These are phyloP conservation scores for Lunasporangiospora selenospora DNA, from an alignment of 192 early-diverging fungal genomes.

Conservation along the genomic window DNA sequence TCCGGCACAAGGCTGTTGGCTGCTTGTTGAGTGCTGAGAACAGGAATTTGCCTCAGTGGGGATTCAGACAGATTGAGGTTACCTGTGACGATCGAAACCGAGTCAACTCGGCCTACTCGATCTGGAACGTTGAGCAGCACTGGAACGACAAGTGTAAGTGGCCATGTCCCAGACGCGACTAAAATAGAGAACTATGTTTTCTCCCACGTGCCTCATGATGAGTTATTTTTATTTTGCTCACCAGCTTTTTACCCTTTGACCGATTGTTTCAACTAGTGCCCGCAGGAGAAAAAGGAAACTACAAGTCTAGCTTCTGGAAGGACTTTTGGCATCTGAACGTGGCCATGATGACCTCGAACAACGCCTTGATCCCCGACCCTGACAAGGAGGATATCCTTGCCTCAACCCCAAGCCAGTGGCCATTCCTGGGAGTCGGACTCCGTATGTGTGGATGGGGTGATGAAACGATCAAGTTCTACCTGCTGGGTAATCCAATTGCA, in stretches of 20 bases:
- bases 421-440: slow-evolving; percentile 82
- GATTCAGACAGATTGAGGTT: slow-evolving; percentile 93
- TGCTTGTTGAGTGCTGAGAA: slow-evolving; percentile 83
- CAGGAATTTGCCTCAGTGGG: slow-evolving; percentile 93
- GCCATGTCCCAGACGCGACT: slow-evolving; percentile 1
- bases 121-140: slow-evolving; percentile 97
- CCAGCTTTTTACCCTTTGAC: not conserved
- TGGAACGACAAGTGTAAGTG: slow-evolving; percentile 72
- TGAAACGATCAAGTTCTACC: slow-evolving; percentile 83
- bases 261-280: slow-evolving; percentile 70
- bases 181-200: too few species aligned
- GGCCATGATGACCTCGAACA: slow-evolving; percentile 97
- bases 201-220: too few species aligned
- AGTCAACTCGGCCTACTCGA: slow-evolving; percentile 64
- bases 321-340: slow-evolving; percentile 92
- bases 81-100: slow-evolving; percentile 78
- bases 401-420: slow-evolving; percentile 90
- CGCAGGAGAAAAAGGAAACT: slow-evolving; percentile 64
- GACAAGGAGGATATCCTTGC: slow-evolving; percentile 89
- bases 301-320: slow-evolving; percentile 78
- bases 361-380: slow-evolving; percentile 89
- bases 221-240: not conserved
- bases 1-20: slow-evolving; percentile 72
- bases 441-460: slow-evolving; percentile 96
- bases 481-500: slow-evolving; percentile 92